Base-by-base conservation (phyloP, 148 eudicot genomes). In the Vaccinium darrowii region DNA sequence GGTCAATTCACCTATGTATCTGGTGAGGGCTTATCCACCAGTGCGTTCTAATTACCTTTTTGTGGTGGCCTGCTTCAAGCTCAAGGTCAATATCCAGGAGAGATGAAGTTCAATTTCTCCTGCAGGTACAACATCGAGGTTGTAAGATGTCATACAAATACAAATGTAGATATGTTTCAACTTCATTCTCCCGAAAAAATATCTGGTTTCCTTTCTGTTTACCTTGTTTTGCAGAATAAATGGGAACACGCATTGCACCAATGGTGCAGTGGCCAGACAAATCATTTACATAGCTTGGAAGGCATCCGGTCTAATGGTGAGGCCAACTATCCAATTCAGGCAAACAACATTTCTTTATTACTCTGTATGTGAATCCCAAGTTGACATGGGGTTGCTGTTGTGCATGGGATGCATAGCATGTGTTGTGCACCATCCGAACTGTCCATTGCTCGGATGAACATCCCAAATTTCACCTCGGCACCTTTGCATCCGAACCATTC, bases 31-130 rank as follows among this genome's bases (percentile, higher is more conserved):
- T 71, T 97, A 82, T 95, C 95, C 65, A 97, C 99, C 27, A 97
- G 98, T 88, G 95, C 94, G 8, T 95, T 92, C 85, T 88, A 33
- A 33, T 33, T 94, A 85, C 98, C 99, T 76, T 14, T 94, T 71
- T 89, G 89, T 86, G 98, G 99, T 39, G 98, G 99, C 56, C 86
- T 97, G 52, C 98, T 97, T 86, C 99, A 97, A 92, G 99, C 95
- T 73, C 99, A 97, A 88, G 99, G 99, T 85, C 99, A 93, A 85
- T 97, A 94, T 89, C 99, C 98, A 25, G 98, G 99, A 83, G 96
- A 97, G 72, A 92, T 95, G 98, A 95, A 86, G 88, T 92, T 94
- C 90, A 97, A 96, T 86, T 97, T 93, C 90, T 95, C 99, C 77
- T 90, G 96, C 88, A 97, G 97, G 99, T 94, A 87, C 83, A 88